Evolutionary conservation across 257 asterid species (phyloP), one percentile per base, ranked within the genome.

Genomic region (Scutellaria minor): DNA sequence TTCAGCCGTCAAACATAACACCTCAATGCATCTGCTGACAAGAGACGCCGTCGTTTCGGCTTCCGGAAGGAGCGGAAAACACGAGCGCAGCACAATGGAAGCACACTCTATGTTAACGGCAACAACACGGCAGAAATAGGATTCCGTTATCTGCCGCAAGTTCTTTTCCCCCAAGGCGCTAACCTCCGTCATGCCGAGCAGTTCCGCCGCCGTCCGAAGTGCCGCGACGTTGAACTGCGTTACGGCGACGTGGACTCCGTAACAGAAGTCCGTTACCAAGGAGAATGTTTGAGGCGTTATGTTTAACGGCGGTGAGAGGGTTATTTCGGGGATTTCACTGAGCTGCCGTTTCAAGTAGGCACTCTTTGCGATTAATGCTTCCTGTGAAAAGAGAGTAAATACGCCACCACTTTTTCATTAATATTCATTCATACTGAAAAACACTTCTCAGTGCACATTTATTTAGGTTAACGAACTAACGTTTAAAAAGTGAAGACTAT

Each of bases 211-310:
- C 63, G 88, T 80, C 1, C 88, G 88, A 10, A 94, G 96, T 0
- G 94, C 86, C n/a, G 92, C 96, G 46, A 94, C 74, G 85, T 91
- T 89, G 65, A 85, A 84, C 12, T 97, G 96, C 35, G 95, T 91
- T 7, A 91, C 13, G 78, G 78, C 72, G 31, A 89, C 54, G 84
- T 70, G 85, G 72, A 74, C 68, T 9, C 90, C 95, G 80, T 91
- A 86, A 40, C 91, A 89, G 79, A 84, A 91, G 57, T 93, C 96
- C 37, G 87, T 77, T 7, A 93, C 82, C 14, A 77, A 3, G 41
- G 89, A 70, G 84, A 93, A 93, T 0, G 89, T 85, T 64, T 80
- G 90, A 2, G 93, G 76, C 83, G 96, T 89, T 85, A 91, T 89
- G 51, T 84, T 85, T 68, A 91, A 85, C 88, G 95, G 92, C 37